Evolutionary conservation across 805 yeast species (phyloP), one percentile per base, ranked within the genome.

Genomic region (Ogataea dorogensis): DNA sequence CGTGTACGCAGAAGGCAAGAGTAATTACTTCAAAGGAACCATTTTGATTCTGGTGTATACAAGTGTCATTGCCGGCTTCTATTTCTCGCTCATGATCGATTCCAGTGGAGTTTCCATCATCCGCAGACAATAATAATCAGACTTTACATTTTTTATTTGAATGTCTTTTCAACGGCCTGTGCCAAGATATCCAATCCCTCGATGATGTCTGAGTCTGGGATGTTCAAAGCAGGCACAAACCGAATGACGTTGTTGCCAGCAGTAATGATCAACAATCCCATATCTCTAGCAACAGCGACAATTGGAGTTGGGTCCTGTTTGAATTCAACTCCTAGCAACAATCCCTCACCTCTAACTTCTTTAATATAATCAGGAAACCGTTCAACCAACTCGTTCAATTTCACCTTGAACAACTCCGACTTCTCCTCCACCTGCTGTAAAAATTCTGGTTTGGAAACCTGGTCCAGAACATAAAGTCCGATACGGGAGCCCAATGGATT

Each of bases 11-110:
- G 98, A 93, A 57, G 98, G 98, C 2, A 88, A 89, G 56, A 83
- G 95, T 19, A 93, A 93, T 58, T 93, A 93, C 59, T 91, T 93
- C 72, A 93, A 93, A 60, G 98, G 98, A 2, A 81, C 89, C 11
- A 86, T 93, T 47, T 65, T 91, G 56, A 77, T 91, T 9, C 71
- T 93, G 45, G 71, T 86, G 20, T 91, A 91, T 56, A 53, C 78
- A 23, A 86, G 86, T 21, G 78, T 86, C 7, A 65, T 86, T 37
- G 65, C 77, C 32, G 98, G 98, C 0, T 89, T 91, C 61, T 88
- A 77, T 67, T 78, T 83, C 48, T 76, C 74, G 14, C 70, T 65
- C 25, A 51, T 56, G 16, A 66, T 70, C 14, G 67, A 63, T 28
- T 42, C 52, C 15, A 38, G 42, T 17, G 51, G 56, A 7, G 36